Evolutionary conservation across 192 early-diverging fungal species (phyloP).

Genomic region (Coemansia sp.): DNA sequence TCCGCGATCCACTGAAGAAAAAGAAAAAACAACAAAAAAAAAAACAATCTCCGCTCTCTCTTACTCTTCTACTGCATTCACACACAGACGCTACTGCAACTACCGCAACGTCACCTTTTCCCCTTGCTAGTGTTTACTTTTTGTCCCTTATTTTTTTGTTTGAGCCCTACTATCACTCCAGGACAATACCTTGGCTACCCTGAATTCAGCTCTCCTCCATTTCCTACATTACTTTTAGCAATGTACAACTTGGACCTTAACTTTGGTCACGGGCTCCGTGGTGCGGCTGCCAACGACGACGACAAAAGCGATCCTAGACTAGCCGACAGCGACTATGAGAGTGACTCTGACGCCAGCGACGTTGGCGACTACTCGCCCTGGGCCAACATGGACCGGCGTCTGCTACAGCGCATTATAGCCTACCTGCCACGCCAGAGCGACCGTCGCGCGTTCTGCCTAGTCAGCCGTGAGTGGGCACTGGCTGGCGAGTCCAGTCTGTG

Average conservation of each 20-base stretch:
- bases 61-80: neutral
- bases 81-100: neutral
- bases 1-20: neutral
- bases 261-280: conserved; percentile 27
- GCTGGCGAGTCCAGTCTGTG: conserved; percentile 39
- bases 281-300: conserved; percentile 14
- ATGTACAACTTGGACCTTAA: conserved; percentile 46
- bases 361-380: conserved; percentile 17
- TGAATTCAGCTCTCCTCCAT: conserved; percentile 2
- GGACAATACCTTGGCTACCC: neutral
- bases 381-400: conserved; percentile 37
- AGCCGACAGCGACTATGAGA: conserved; percentile 36
- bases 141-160: neutral
- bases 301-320: neutral
- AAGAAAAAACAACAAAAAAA: neutral
- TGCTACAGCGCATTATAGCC: conserved; percentile 42
- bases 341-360: conserved; percentile 27
- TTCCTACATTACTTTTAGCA: neutral
- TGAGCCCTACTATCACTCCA: neutral
- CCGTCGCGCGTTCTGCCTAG: conserved; percentile 39
- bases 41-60: conserved; percentile 9
- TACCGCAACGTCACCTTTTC: neutral
- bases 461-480: conserved; percentile 45
- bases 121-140: neutral
- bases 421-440: conserved; percentile 45